Conservation (phyloP, 2,329 filamentous ascomycete genomes). For the Trichoderma oligosporum region DNA sequence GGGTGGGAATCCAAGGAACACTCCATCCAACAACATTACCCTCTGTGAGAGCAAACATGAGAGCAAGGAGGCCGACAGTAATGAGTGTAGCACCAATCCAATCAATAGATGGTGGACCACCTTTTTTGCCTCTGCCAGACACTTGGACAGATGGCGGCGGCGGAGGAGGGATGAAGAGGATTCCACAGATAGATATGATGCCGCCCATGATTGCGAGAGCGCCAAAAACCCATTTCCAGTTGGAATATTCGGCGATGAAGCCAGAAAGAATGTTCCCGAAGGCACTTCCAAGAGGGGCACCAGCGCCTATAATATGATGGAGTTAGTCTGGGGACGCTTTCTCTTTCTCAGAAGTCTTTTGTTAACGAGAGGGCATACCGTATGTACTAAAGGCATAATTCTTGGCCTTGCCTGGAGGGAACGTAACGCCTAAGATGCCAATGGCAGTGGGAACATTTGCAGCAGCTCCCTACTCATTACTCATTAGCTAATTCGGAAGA, state of each 20-base stretch:
- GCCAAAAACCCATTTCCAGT: conserved; percentile 67
- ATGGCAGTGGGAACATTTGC: conserved; percentile 69
- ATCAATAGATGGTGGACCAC: conserved; percentile 50
- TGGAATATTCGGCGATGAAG: conserved; percentile 58
- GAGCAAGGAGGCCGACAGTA: conserved; percentile 57
- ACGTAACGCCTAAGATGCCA: conserved; percentile 65
- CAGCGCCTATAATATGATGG: conserved; percentile 45
- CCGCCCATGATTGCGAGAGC: conserved; percentile 58
- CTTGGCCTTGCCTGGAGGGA: conserved; percentile 63
- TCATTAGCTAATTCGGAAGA: background rate
- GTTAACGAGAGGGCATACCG: conserved; percentile 36
- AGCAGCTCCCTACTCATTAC: conserved; percentile 51
- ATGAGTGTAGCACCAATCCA: conserved; percentile 64
- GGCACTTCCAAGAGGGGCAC: conserved; percentile 60
- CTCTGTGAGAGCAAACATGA: conserved; percentile 65
- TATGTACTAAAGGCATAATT: conserved; percentile 68
- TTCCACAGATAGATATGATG: conserved; percentile 52
- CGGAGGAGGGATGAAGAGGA: conserved; percentile 56
- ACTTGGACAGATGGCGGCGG: conserved; percentile 15
- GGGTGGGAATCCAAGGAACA: conserved; percentile 56
- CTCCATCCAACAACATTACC: conserved; percentile 67
- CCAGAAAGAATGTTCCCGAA: conserved; percentile 64
- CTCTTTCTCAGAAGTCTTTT: too few relatives aligned
- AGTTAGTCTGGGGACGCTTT: too few relatives aligned
- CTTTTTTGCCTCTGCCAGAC: conserved; percentile 23